Base-by-base conservation (phyloP, 148 eudicot genomes). In the Chenopodium formosanum region DNA sequence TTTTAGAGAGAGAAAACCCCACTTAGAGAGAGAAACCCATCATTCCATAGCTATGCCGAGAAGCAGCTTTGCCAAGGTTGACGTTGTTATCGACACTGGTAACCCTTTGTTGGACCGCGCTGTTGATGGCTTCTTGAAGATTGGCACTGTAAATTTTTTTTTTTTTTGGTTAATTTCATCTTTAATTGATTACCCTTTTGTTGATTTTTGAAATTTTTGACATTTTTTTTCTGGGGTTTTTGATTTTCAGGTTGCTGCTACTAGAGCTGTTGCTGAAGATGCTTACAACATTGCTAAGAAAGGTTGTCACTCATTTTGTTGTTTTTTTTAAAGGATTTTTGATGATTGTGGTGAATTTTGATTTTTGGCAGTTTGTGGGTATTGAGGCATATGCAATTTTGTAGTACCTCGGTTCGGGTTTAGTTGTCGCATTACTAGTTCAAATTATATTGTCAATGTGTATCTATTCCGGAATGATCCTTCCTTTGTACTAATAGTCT, bases 91-190 rank as follows among this genome's bases (percentile, higher is more conserved):
- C 46, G 94, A 95, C 70, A 87, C 88, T 84, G 98, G 98, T 56
- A 84, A 90, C 56, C 93, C 91, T 19, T 82, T 92, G 76, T 91
- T 95, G 76, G 91, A 95, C 81, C 94, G 83, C 78, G 83, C 94
- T 58, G 77, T 95, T 82, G 97, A 95, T 82, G 97, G 97, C 40
- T 95, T 95, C 85, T 73, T 95, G 83, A 93, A 89, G 87, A 95
- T 95, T 78, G 98, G 98, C 86, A 77, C 91, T 78, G 97, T 95
- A 87, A 78, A 32, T 67, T 1, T 67, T 1, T 12, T 9, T 19
- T 23, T 46, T 4, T 11, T 17, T 29, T 44, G 8, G 4, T 79
- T 17, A 44, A 1, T 25, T 14, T 19, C 48, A 20, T 9, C 11
- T 31, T 70, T 34, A 13, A 48, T 27, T 50, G 37, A 9, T 14